Percentiles rank a stretch among this genome's conserved stretches.
phyloP scores from a whole-genome alignment of 2,329 filamentous ascomycete species.

The Aspergillus nomiae region DNA sequence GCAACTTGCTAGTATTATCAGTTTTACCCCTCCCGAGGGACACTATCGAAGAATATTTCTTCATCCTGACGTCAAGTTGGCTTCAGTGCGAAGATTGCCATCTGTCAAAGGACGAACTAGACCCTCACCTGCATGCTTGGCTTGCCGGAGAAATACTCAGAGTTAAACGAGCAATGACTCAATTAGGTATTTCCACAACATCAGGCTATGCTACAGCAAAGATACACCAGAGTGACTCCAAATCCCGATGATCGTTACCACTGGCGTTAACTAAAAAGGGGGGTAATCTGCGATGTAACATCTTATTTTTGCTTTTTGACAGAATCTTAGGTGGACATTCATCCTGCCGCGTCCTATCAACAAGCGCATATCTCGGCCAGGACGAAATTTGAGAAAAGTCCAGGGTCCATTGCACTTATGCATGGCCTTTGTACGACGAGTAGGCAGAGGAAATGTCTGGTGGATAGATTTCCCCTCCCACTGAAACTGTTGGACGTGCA shows the following conservation, averaged over 20 bases:
- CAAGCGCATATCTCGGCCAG: not conserved
- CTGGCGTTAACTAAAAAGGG: not conserved
- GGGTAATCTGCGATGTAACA: not conserved
- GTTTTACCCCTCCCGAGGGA: not conserved
- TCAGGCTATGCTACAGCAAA: not conserved
- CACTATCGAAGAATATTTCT: not conserved
- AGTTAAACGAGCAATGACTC: not conserved
- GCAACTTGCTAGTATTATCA: not conserved
- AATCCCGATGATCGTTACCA: not conserved
- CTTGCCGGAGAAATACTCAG: not conserved
- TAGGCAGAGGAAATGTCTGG: not conserved
- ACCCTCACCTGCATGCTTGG: not conserved
- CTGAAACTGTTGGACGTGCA: constrained; percentile 3
- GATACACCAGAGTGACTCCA: not conserved
- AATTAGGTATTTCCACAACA: not conserved
- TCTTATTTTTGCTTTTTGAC: constrained; percentile 1
- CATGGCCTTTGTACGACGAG: not conserved
- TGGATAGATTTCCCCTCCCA: not conserved
- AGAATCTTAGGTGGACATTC: not conserved
- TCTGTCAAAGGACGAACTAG: not conserved
- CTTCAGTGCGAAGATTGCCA: not conserved
- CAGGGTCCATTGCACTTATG: not conserved
- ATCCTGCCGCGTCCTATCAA: not conserved
- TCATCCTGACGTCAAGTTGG: not conserved
- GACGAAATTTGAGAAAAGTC: not conserved